Conservation (phyloP, 139 green algal genomes). For the Mychonastes homosphaera region DNA sequence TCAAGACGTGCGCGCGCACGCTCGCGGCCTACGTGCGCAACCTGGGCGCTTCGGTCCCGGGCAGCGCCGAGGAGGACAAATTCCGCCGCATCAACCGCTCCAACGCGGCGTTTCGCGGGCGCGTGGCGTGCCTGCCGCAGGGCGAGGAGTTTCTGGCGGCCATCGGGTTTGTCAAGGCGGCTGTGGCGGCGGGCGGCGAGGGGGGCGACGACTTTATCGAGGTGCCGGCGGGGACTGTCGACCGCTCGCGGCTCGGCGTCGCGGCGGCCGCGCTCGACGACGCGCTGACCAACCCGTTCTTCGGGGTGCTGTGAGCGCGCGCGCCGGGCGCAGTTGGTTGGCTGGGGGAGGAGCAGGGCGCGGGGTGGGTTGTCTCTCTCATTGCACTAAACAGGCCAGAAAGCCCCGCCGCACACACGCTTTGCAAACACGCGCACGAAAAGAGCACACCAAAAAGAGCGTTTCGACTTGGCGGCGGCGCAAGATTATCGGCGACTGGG, state of each 20-base stretch:
- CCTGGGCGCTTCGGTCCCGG: too few relatives aligned
- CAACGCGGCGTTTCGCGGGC: slow-evolving; percentile 76
- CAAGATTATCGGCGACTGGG: too few relatives aligned
- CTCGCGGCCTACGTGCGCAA: slow-evolving; percentile 80
- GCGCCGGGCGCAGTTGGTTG: neutral
- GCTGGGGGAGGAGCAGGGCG: too few relatives aligned
- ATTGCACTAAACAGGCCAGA: too few relatives aligned
- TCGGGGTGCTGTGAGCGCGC: slow-evolving; percentile 61
- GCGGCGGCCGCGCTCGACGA: slow-evolving; percentile 61
- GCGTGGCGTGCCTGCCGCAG: slow-evolving; percentile 51
- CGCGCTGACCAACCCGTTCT: slow-evolving; percentile 87
- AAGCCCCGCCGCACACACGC: too few relatives aligned
- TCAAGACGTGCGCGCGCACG: slow-evolving; percentile 56
- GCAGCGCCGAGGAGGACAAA: slow-evolving; percentile 73
- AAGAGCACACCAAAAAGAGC: too few relatives aligned
- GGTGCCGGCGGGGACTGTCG: slow-evolving; percentile 38
- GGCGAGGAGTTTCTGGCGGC: slow-evolving; percentile 65
- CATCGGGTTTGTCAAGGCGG: slow-evolving; percentile 52
- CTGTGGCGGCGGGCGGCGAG: slow-evolving; percentile 2
- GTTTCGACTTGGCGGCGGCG: too few relatives aligned
- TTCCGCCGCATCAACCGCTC: slow-evolving; percentile 68
- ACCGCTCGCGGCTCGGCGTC: slow-evolving; percentile 48
- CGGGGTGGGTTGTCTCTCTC: too few relatives aligned
- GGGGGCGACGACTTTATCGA: slow-evolving; percentile 32
- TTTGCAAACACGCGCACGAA: too few relatives aligned